These are phyloP conservation scores for Protomyces pachydermus DNA, from an alignment of 1,139 yeast species.

Conservation along the genomic window DNA sequence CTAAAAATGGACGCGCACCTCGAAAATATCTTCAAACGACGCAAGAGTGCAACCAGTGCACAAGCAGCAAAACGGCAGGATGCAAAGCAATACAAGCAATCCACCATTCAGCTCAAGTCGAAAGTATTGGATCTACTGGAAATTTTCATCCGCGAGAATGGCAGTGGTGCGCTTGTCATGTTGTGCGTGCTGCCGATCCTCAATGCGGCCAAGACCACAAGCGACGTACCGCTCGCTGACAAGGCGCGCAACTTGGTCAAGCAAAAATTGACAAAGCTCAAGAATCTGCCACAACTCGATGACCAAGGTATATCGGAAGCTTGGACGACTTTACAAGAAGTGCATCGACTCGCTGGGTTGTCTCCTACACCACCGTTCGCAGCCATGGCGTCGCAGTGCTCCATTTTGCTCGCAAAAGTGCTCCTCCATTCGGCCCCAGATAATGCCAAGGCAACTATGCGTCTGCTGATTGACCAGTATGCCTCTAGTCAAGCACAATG, in stretches of 20 bases:
- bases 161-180: constrained; percentile 45
- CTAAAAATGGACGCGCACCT: constrained; percentile 86
- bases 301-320: constrained; percentile 6
- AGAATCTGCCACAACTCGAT: background rate
- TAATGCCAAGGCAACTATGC: constrained; percentile 29
- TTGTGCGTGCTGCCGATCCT: constrained; percentile 57
- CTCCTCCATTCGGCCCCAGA: constrained; percentile 37
- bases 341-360: constrained; percentile 45
- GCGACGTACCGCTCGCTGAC: constrained; percentile 63
- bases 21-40: constrained; percentile 67
- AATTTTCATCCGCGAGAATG: constrained; percentile 50
- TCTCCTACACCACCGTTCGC: constrained; percentile 50
- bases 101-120: constrained; percentile 68
- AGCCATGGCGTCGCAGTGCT: constrained; percentile 57
- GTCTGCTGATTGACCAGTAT: constrained; percentile 52
- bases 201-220: constrained; percentile 57
- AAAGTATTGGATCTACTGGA: constrained; percentile 74
- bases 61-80: constrained; percentile 32
- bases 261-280: constrained; percentile 45
- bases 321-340: constrained; percentile 34
- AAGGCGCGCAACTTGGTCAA: constrained; percentile 71
- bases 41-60: constrained; percentile 34
- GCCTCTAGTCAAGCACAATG: constrained; percentile 54
- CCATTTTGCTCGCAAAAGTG: constrained; percentile 61
- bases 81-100: constrained; percentile 51